Conservation (phyloP, 192 early-diverging fungal species). For the Umbelopsis vinacea region DNA sequence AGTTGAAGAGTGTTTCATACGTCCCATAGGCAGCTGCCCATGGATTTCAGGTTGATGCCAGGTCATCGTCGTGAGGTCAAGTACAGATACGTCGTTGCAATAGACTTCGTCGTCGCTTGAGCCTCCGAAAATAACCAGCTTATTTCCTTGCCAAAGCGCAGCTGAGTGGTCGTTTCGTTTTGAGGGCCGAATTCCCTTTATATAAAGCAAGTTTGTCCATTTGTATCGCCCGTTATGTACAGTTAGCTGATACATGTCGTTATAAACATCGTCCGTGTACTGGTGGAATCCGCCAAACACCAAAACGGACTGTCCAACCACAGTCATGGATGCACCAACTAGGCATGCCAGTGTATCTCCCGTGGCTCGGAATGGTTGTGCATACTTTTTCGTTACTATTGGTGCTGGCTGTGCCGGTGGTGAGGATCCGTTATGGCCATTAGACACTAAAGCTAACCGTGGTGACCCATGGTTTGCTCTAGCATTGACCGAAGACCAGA, state of each 20-base stretch:
- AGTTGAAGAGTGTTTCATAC: constrained; percentile 63
- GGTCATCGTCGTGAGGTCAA: constrained; percentile 60
- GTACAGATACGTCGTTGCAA: constrained; percentile 62
- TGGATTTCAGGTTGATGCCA: constrained; percentile 60
- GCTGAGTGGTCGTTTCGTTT: constrained; percentile 68
- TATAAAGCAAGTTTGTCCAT: constrained; percentile 60
- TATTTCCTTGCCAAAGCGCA: constrained; percentile 58
- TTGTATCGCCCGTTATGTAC: constrained; percentile 38
- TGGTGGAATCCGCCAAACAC: constrained; percentile 68
- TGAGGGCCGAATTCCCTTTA: constrained; percentile 46
- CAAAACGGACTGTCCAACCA: constrained; percentile 46
- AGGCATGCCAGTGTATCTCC: constrained; percentile 41
- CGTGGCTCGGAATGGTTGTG: constrained; percentile 12
- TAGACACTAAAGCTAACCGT: not conserved
- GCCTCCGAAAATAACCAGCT: constrained; percentile 70
- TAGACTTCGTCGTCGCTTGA: constrained; percentile 51
- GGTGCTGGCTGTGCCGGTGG: not conserved
- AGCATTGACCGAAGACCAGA: constrained; percentile 4
- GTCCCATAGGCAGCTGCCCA: constrained; percentile 53
- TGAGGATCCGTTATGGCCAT: not conserved
- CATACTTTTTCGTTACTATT: constrained; percentile 10
- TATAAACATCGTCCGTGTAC: constrained; percentile 71
- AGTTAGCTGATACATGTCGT: constrained; percentile 61
- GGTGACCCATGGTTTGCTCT: constrained; percentile 11
- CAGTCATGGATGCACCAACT: constrained; percentile 49